Base-by-base conservation (phyloP, 106 monocot species). In the Hemerocallis citrina region DNA sequence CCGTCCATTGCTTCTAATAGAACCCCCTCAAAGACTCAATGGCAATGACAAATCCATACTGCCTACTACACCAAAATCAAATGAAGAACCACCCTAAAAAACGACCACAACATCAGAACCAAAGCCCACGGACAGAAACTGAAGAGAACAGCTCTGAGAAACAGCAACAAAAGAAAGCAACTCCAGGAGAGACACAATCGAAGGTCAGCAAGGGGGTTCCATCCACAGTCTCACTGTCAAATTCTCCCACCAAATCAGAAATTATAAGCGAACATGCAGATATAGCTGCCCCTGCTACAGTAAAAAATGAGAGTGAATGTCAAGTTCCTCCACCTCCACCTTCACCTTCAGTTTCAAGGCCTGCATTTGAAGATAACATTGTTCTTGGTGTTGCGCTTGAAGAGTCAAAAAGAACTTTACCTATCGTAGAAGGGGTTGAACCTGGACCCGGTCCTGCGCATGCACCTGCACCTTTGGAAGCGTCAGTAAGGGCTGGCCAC, bases 1-100 rank as follows among this genome's bases (percentile, higher is more conserved):
- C 64, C 87, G 77, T 9, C 79, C 96, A 32, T 50, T 80, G 21
- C 87, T 88, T 69, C 69, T 98, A 32, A 68, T 91, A 23, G 96
- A 91, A 9, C 63, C 84, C 29, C 62, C 60, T 0, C n/a, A 70
- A 14, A 86, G 61, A 74, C 61, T 81, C 49, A 79, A 73, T 16
- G 66, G 77, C 17, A 86, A 92, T 5, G 77, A 91, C 16, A 80
- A 74, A 68, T 15, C 64, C 47, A 83, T 67, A 54, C 33, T 34
- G 37, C 87, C 73, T 23, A 6, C 68, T 61, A 33, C 78, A 38
- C 12, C 59, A 17, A 68, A 55, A 55, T 11, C 47, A 27, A 54
- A 55, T 55, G 94, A 79, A 66, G 86, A 86, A 12, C 85, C 62
- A 39, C 41, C 59, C 36, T 9, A 17, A 24, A 88, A 77, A 55